Evolutionary conservation across 345 rosid species (phyloP).

Genomic region (Reutealis trisperma): DNA sequence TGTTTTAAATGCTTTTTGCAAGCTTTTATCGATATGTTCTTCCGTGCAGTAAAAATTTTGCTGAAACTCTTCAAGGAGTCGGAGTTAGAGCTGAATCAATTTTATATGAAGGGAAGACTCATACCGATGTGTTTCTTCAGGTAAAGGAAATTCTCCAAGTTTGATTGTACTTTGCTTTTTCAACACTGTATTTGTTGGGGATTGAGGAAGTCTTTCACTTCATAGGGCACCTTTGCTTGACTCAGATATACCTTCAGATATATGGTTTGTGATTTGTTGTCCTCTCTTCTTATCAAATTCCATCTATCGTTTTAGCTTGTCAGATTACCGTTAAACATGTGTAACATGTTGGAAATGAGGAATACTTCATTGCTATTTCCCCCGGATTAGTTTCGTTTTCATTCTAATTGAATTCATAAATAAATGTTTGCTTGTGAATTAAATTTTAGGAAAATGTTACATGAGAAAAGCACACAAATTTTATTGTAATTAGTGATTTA

Average conservation of each 20-base stretch:
- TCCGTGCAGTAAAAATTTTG: slow-evolving; percentile 69
- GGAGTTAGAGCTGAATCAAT: slow-evolving; percentile 77
- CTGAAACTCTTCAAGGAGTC: slow-evolving; percentile 64
- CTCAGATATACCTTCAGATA: not conserved
- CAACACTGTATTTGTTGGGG: no score
- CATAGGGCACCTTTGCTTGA: not conserved
- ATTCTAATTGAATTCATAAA: not conserved
- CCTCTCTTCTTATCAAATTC: not conserved
- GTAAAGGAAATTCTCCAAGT: slow-evolving; percentile 37
- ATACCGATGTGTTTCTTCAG: slow-evolving; percentile 97
- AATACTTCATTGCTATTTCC: not conserved
- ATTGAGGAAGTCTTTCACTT: not conserved
- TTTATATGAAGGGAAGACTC: slow-evolving; percentile 84
- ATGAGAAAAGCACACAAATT: no score
- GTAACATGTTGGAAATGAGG: not conserved
- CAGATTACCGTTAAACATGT: not conserved
- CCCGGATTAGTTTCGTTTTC: not conserved
- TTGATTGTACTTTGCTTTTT: not conserved
- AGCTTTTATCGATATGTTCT: not conserved
- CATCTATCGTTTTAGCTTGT: not conserved
- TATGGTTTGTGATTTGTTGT: not conserved
- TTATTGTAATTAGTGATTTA: no score
- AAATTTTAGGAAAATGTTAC: no score
- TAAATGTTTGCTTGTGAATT: not conserved
- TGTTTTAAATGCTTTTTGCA: slow-evolving; percentile 2